phyloP scores from a whole-genome alignment of 352 stramenopile species.

The Phytophthora sojae region DNA sequence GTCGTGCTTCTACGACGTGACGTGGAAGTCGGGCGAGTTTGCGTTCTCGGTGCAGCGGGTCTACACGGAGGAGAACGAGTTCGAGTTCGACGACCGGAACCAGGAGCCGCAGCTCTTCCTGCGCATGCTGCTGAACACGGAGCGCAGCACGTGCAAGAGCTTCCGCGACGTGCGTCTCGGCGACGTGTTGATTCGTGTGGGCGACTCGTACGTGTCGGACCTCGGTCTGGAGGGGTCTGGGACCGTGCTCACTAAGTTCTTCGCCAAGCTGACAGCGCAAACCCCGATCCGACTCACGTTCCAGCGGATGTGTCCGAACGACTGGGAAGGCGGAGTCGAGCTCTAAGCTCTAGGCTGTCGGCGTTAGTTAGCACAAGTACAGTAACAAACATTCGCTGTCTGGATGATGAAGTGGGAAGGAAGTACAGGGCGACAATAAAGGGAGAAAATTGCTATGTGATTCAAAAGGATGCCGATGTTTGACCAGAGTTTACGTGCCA shows the following conservation, averaged over 20 bases:
- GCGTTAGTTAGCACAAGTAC: no score
- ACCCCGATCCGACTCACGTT: constrained; percentile 72
- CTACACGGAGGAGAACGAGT: constrained; percentile 59
- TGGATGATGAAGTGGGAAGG: no score
- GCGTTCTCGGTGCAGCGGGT: constrained; percentile 79
- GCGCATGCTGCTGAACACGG: constrained; percentile 80
- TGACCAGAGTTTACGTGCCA: constrained; percentile 4
- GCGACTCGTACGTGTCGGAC: constrained; percentile 65
- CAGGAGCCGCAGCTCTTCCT: constrained; percentile 58
- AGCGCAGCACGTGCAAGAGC: constrained; percentile 69
- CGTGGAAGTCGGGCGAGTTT: constrained; percentile 72
- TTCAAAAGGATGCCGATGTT: no score
- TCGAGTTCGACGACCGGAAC: constrained; percentile 47
- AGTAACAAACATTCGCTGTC: no score
- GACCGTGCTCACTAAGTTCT: constrained; percentile 71
- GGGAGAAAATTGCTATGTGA: no score
- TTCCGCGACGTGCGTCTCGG: constrained; percentile 70
- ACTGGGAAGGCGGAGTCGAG: constrained; percentile 81
- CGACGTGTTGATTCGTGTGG: constrained; percentile 73
- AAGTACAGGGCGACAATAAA: no score
- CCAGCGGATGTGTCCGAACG: constrained; percentile 66
- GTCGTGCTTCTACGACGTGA: constrained; percentile 64
- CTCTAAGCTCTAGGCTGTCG: constrained; percentile 34
- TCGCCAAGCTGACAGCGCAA: constrained; percentile 61
- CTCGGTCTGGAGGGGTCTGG: constrained; percentile 64